Percentiles rank a stretch among this genome's conserved stretches.
phyloP scores from a whole-genome alignment of 1,284 basidiomycete species.

The Wallemia ichthyophaga region DNA sequence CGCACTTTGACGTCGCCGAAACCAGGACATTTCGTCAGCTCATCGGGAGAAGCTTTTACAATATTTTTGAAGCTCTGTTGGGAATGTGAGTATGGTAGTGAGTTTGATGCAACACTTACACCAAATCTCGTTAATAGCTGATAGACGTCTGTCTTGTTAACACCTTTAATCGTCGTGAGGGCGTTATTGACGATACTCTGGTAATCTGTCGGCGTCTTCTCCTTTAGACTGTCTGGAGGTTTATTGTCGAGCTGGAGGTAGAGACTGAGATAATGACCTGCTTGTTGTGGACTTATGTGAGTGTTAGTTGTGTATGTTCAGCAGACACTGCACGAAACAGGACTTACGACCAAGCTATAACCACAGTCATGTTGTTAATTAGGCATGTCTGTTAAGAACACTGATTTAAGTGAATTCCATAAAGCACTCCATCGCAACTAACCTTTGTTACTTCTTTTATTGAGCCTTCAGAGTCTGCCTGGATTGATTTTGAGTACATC shows the following conservation, averaged over 20 bases:
- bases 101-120: conserved; percentile 23
- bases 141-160: conserved; percentile 93
- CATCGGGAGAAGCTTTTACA: conserved; percentile 35
- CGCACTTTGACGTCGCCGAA: conserved; percentile 84
- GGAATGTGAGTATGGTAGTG: neutral
- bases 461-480: conserved; percentile 69
- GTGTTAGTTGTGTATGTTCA: neutral
- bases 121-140: conserved; percentile 77
- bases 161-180: conserved; percentile 62
- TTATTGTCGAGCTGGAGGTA: conserved; percentile 86
- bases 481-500: neutral
- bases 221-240: conserved; percentile 75
- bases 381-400: conserved; percentile 55
- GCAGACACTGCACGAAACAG: neutral
- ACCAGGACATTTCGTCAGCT: conserved; percentile 56
- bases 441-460: conserved; percentile 78
- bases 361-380: conserved; percentile 69
- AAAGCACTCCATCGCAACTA: conserved; percentile 4
- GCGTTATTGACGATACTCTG: conserved; percentile 48
- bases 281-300: conserved; percentile 46
- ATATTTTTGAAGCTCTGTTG: conserved; percentile 53
- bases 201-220: conserved; percentile 68
- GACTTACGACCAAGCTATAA: conserved; percentile 70
- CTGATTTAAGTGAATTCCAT: neutral
- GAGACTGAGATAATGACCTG: conserved; percentile 60